Evolutionary conservation across 441 rosid species (phyloP), one percentile per base, ranked within the genome.

Genomic region (Brassica balearica): DNA sequence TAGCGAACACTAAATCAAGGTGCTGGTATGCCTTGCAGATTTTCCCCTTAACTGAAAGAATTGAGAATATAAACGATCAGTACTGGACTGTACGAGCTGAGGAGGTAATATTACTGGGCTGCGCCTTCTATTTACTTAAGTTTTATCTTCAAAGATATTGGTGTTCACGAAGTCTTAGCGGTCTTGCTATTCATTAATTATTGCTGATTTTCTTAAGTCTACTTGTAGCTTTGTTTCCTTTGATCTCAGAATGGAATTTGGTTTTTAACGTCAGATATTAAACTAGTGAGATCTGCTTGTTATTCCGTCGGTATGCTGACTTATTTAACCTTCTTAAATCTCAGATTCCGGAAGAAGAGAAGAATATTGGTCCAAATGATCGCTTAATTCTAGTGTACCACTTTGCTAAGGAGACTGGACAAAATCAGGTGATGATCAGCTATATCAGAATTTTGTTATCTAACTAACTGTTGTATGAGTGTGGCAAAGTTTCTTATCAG

Each of bases 321-420:
- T 55, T 53, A 6, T 6, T 15, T 6, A 6, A 7, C 7, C 72
- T 65, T 64, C 8, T 17, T 8, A 15, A 55, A 58, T 56, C 75
- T 68, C 86, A 91, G 96, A 82, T 91, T 53, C 94, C 91, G 0
- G 96, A 91, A 77, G 96, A 89, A 84, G 96, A 91, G 86, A 89
- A 88, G 81, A 84, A 87, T 78, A 88, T 89, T 46, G 91, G 92
- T 78, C 89, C 89, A 68, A 87, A 86, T 78, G 93, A 85, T 84
- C 91, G 92, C 68, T 78, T 91, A 64, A 86, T 91, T 72, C 89
- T 87, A 71, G 92, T 88, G 46, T 89, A 87, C 82, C 96, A 91
- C 81, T 88, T 91, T 75, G 86, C 84, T 38, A 89, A 86, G 74
- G 91, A 89, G 71, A 59, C 90, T 38, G 82, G 90, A 79, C 96